These are phyloP conservation scores for Trifolium repens DNA, from an alignment of 306 rosid species.

Conservation along the genomic window DNA sequence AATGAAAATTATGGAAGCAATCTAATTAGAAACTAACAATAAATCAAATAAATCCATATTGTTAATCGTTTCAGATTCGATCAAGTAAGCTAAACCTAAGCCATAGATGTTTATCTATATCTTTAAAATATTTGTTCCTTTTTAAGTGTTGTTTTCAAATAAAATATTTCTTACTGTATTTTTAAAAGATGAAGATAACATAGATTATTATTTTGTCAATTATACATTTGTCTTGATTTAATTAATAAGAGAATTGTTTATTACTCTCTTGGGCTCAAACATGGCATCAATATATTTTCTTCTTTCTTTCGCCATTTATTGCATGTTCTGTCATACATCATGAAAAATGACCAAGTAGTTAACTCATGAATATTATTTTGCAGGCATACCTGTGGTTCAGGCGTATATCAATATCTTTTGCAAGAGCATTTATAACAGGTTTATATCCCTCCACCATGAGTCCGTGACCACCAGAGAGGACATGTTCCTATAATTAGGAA, in stretches of 20 bases:
- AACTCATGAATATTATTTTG: slow-evolving; percentile 19
- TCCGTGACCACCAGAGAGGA: slow-evolving; percentile 85
- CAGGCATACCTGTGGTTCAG: slow-evolving; percentile 68
- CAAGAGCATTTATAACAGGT: slow-evolving; percentile 72
- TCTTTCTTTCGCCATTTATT: slow-evolving; percentile 2
- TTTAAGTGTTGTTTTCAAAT: background rate
- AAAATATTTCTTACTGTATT: background rate
- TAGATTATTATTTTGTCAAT: background rate
- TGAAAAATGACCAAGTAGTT: slow-evolving; percentile 24
- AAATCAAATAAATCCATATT: background rate
- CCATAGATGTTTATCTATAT: background rate
- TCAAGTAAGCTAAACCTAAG: slow-evolving; percentile 14
- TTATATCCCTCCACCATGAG: slow-evolving; percentile 82
- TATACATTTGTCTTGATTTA: background rate
- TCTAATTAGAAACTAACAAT: slow-evolving; percentile 1
- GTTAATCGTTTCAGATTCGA: slow-evolving; percentile 19
- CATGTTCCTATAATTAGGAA: slow-evolving; percentile 60
- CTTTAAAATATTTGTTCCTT: background rate
- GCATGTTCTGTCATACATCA: slow-evolving; percentile 1
- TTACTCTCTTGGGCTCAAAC: slow-evolving; percentile 32
- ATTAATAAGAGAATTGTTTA: background rate
- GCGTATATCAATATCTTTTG: slow-evolving; percentile 66
- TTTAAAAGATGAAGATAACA: background rate
- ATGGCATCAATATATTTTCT: slow-evolving; percentile 8
- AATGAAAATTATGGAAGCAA: background rate